phyloP scores from a whole-genome alignment of 176 grass and related monocot species.

The Canna indica region DNA sequence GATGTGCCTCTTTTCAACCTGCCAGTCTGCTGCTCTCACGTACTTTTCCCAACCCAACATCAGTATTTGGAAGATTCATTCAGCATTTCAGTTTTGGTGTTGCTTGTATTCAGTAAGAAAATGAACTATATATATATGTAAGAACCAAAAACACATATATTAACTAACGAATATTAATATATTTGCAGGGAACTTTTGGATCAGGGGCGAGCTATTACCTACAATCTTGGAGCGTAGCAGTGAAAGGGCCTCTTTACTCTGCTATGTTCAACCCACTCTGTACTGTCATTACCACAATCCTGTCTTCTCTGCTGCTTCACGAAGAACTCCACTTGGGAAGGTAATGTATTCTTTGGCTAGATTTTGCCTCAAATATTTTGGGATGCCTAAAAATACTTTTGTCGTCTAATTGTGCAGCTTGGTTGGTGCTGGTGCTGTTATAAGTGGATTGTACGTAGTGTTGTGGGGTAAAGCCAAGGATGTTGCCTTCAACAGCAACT shows the following conservation, averaged over 20 bases:
- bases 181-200: slow-evolving; percentile 46
- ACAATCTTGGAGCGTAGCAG: slow-evolving; percentile 57
- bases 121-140: not conserved
- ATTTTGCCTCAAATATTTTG: not conserved
- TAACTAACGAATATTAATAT: no score
- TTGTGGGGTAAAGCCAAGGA: slow-evolving; percentile 14
- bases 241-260: slow-evolving; percentile 51
- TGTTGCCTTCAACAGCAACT: not conserved
- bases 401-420: not conserved
- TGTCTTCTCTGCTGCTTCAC: slow-evolving; percentile 31
- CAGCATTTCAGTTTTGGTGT: slow-evolving; percentile 44
- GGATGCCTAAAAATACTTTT: not conserved
- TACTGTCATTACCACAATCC: slow-evolving; percentile 37
- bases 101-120: slow-evolving; percentile 42
- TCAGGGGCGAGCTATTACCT: slow-evolving; percentile 47
- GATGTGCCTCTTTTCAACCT: slow-evolving; percentile 57
- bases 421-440: not conserved
- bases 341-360: slow-evolving; percentile 13
- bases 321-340: slow-evolving; percentile 54
- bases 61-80: slow-evolving; percentile 39
- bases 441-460: slow-evolving; percentile 7
- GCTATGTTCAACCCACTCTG: slow-evolving; percentile 50
- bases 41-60: slow-evolving; percentile 36
- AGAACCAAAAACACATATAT: no score
- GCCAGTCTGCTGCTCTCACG: slow-evolving; percentile 33